A percentile compares a stretch with the other conserved stretches of the same genome.
These are phyloP conservation scores for Lentithecium fluviatile DNA, from an alignment of 495 filamentous ascomycete species.

Conservation along the genomic window DNA sequence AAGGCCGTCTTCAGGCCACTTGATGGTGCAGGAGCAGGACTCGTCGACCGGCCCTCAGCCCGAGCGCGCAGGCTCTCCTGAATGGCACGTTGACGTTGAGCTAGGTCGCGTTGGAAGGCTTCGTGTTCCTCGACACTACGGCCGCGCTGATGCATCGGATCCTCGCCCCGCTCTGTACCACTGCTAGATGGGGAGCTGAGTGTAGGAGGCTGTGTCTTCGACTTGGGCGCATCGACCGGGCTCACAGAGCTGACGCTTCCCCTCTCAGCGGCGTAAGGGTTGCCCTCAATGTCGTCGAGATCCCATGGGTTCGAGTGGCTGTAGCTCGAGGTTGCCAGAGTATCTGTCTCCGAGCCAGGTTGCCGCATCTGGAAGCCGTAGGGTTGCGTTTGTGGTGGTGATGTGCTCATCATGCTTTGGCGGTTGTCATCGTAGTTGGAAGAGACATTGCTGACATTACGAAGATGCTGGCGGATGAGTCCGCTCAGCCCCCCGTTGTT, in stretches of 20 bases:
- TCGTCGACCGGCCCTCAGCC: slow-evolving; percentile 59
- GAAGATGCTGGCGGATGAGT: slow-evolving; percentile 82
- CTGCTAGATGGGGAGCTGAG: slow-evolving; percentile 21
- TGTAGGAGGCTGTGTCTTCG: slow-evolving; percentile 22
- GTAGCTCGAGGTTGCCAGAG: slow-evolving; percentile 42
- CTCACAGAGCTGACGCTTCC: slow-evolving; percentile 37
- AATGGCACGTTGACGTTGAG: slow-evolving; percentile 70
- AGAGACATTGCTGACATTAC: slow-evolving; percentile 75
- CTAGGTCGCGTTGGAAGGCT: slow-evolving; percentile 78
- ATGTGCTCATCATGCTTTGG: slow-evolving; percentile 15
- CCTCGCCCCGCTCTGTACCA: slow-evolving; percentile 43
- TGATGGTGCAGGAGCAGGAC: slow-evolving; percentile 44
- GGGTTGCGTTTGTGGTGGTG: slow-evolving; percentile 26
- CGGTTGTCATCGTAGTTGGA: slow-evolving; percentile 63
- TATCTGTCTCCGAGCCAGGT: slow-evolving; percentile 38
- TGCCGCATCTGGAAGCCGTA: slow-evolving; percentile 20
- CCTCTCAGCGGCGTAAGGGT: slow-evolving; percentile 44
- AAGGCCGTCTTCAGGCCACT: slow-evolving; percentile 56
- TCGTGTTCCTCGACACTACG: slow-evolving; percentile 67
- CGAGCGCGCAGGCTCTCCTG: slow-evolving; percentile 77
- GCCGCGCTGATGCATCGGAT: slow-evolving; percentile 50
- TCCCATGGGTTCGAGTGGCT: slow-evolving; percentile 56
- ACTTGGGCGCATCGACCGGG: slow-evolving; percentile 25
- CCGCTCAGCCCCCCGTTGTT: slow-evolving; percentile 67
- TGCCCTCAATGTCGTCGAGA: slow-evolving; percentile 49